These are phyloP conservation scores for Musa troglodytarum DNA, from an alignment of 176 grass and related monocot genomes.

Conservation along the genomic window DNA sequence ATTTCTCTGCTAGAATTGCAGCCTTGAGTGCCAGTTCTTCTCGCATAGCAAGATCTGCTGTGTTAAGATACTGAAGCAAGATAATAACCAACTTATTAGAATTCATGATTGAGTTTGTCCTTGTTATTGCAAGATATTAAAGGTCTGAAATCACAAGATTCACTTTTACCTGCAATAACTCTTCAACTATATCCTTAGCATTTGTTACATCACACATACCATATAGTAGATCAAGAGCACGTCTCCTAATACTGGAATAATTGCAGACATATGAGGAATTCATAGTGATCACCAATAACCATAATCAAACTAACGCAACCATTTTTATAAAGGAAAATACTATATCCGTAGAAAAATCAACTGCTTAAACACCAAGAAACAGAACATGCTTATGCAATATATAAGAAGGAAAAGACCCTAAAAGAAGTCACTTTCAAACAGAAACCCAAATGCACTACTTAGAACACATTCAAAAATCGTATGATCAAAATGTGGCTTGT, in stretches of 20 bases:
- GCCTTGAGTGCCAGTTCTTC: conserved; percentile 95
- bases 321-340: background rate
- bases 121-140: background rate
- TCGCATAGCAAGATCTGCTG: conserved; percentile 93
- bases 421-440: too few relatives aligned
- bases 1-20: conserved; percentile 95
- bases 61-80: conserved; percentile 76
- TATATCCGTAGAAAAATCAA: background rate
- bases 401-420: too few relatives aligned
- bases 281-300: background rate
- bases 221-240: conserved; percentile 96
- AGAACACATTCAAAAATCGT: too few relatives aligned
- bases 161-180: conserved; percentile 81
- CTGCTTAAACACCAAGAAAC: background rate
- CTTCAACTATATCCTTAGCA: conserved; percentile 97
- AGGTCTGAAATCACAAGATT: conserved; percentile 4
- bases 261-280: conserved; percentile 13
- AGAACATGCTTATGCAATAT: too few relatives aligned
- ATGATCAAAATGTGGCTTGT: too few relatives aligned
- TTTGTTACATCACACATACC: conserved; percentile 99
- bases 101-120: background rate
- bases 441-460: too few relatives aligned
- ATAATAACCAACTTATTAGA: conserved; percentile 6
- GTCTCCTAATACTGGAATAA: conserved; percentile 83
- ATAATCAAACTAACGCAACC: background rate